Conservation (phyloP, 495 filamentous ascomycete species). For the Xylaria longipes region DNA sequence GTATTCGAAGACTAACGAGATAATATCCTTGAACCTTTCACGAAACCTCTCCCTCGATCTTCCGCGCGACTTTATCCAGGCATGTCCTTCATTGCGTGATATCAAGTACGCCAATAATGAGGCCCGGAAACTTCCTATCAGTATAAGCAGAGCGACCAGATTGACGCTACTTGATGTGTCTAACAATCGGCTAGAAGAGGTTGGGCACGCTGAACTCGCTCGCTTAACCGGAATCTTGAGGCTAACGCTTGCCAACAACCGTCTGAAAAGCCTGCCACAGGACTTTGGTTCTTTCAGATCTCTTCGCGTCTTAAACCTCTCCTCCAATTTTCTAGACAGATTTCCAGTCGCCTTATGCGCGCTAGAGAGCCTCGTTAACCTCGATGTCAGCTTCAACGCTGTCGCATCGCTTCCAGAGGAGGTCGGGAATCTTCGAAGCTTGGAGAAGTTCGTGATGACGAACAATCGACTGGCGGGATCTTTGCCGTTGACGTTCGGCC, state of each 20-base stretch:
- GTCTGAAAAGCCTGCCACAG: conserved; percentile 72
- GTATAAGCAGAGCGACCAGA: conserved; percentile 79
- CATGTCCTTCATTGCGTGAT: conserved; percentile 88
- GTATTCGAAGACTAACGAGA: conserved; percentile 89
- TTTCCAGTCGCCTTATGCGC: conserved; percentile 87
- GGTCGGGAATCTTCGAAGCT: conserved; percentile 74
- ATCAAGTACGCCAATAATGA: conserved; percentile 96
- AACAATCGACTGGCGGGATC: conserved; percentile 85
- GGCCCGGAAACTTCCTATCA: conserved; percentile 81
- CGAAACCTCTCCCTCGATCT: conserved; percentile 90
- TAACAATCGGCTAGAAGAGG: conserved; percentile 86
- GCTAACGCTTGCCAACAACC: conserved; percentile 92
- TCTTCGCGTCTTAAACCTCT: conserved; percentile 84
- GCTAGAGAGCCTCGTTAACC: conserved; percentile 82
- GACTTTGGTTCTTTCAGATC: conserved; percentile 81
- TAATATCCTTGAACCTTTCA: conserved; percentile 93
- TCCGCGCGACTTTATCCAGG: conserved; percentile 94
- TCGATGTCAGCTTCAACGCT: conserved; percentile 96
- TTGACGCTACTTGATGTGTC: conserved; percentile 92
- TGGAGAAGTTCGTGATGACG: conserved; percentile 92
- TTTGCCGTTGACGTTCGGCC: conserved; percentile 71
- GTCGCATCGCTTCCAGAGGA: conserved; percentile 76
- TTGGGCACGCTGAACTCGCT: conserved; percentile 79
- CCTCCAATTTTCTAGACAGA: conserved; percentile 85
- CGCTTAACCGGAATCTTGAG: conserved; percentile 73